Base-by-base conservation (phyloP, 306 rosid species). In the Castanea crenata region DNA sequence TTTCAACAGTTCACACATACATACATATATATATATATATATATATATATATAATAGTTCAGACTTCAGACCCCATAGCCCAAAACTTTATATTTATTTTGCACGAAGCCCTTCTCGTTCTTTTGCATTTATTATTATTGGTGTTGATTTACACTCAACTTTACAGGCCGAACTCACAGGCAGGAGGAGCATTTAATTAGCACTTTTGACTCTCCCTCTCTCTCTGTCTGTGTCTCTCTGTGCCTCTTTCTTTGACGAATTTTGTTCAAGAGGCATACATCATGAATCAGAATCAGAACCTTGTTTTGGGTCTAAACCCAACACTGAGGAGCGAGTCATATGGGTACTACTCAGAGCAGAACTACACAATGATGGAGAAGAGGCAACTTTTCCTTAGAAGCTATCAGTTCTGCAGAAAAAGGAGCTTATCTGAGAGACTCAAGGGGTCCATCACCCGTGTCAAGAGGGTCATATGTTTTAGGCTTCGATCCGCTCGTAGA, bases 341-440 rank as follows among this genome's bases (percentile, higher is more conserved):
- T 29, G 89, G 89, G 19, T 64, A 74, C 79, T 75, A 77, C 81
- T 23, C 57, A 73, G 68, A 49, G 10, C 88, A 83, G 31, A 79
- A 74, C 73, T 68, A 81, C 75, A 68, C 79, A 59, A 84, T 89
- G 90, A 87, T 88, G 86, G 96, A 92, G 82, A 94, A 92, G 91
- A 85, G 98, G 69, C 98, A 90, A 67, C 25, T 90, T 2, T 94
- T 90, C 35, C 85, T 92, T 5, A 90, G 94, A 83, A 94, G 98
- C 89, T 94, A 94, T 76, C 92, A 90, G 79, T 94, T 94, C 84
- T 55, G 85, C 81, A 68, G 94, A 62, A 92, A 87, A 79, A 86
- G 81, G 86, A 92, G 76, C 27, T 14, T 94, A 2, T 2, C 74
- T 0, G 89, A 88, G 77, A 92, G 87, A 73, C 78, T 94, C 65